These are phyloP conservation scores for Plasmodium reichenowi DNA, from an alignment of 169 alveolate species.

Conservation along the genomic window DNA sequence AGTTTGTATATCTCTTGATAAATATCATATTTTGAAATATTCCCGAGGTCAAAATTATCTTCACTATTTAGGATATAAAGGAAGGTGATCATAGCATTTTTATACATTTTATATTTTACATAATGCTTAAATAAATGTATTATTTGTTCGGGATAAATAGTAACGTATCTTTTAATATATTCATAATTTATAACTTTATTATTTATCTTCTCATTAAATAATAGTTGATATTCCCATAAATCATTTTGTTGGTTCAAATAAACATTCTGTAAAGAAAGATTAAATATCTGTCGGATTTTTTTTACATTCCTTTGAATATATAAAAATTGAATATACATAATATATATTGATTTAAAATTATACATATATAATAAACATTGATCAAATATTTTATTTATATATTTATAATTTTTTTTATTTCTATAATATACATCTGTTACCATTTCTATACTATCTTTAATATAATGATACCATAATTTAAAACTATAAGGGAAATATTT, in stretches of 20 bases:
- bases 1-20: conserved; percentile 30
- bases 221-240: conserved; percentile 39
- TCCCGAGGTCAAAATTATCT: conserved; percentile 27
- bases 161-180: conserved; percentile 53
- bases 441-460: conserved; percentile 64
- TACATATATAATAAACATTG: conserved; percentile 53
- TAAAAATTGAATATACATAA: conserved; percentile 63
- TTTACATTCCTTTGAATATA: conserved; percentile 54
- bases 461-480: conserved; percentile 53
- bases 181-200: conserved; percentile 57
- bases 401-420: conserved; percentile 37
- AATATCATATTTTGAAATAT: conserved; percentile 42
- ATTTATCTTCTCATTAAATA: conserved; percentile 14
- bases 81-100: conserved; percentile 52
- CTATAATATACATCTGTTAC: conserved; percentile 30
- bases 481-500: conserved; percentile 65
- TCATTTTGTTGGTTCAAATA: conserved; percentile 67
- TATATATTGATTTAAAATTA: conserved; percentile 42
- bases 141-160: conserved; percentile 67
- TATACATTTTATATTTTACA: conserved; percentile 64
- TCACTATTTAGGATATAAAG: conserved; percentile 54
- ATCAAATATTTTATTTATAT: conserved; percentile 31
- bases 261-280: conserved; percentile 36
- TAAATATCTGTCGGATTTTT: conserved; percentile 46
- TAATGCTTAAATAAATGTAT: conserved; percentile 51